Evolutionary conservation across 495 filamentous ascomycete genomes (phyloP), one percentile per base, ranked within the genome.

Genomic region (Umbilicaria muhlenbergii): DNA sequence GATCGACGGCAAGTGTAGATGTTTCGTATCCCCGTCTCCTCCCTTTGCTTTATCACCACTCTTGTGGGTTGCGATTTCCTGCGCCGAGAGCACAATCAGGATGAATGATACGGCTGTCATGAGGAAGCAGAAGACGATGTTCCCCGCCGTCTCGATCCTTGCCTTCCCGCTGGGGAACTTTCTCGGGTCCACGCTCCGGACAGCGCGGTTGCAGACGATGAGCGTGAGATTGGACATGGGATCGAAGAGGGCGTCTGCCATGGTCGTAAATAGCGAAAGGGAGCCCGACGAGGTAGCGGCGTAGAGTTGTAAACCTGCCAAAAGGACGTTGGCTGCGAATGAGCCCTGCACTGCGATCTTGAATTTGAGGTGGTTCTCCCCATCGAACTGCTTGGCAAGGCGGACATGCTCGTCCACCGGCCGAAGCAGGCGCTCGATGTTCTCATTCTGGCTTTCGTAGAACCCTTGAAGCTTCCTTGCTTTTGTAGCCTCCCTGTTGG

Each of bases 231-330:
- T 96, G 56, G 81, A 86, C 58, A 92, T 53, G 13, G 92, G 92
- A 58, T 98, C 91, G 65, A 98, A 98, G 50, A 98, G 71, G 18
- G 89, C 80, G 61, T 98, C 91, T 32, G 88, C 91, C 83, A 94
- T 94, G 41, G 92, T 98, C 6, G 91, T 94, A 69, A 96, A 94
- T 39, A 98, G 76, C 5, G 89, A 95, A 34, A 96, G 72, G 5
- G 86, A 94, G 16, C 79, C 76, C 2, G 86, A 93, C 1, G 84
- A 78, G 31, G 81, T 72, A 40, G 91, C 91, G 28, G 77, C 91
- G 63, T 94, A 98, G 34, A 95, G 63, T 53, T 98, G 91, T 3
- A 98, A 67, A 6, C 71, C 62, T 6, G 86, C 74, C 3, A 98
- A 70, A 32, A 82, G 40, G 31, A 94, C 55, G 56, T 96, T 98